These are phyloP conservation scores for Aspergillus versicolor DNA, from an alignment of 2,329 filamentous ascomycete species.

Conservation along the genomic window DNA sequence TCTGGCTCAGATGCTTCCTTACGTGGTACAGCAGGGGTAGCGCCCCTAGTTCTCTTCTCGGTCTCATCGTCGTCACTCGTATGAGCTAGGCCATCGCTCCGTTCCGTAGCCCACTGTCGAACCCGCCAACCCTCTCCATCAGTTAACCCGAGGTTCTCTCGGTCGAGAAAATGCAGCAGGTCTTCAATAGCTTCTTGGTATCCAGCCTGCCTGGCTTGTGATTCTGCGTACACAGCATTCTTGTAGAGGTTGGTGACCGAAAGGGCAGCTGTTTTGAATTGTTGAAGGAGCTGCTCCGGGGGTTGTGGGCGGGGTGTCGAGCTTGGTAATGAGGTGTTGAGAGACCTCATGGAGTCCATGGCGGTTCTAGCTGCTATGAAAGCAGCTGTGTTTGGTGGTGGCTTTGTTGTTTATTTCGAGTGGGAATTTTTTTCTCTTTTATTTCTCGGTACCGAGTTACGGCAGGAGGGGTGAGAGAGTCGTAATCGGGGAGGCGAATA, in stretches of 20 bases:
- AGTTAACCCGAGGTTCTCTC: conserved; percentile 71
- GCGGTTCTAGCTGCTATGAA: conserved; percentile 13
- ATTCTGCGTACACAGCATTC: conserved; percentile 75
- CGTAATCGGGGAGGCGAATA: background rate
- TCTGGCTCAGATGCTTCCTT: conserved; percentile 34
- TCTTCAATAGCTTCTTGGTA: conserved; percentile 96
- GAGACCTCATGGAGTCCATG: conserved; percentile 65
- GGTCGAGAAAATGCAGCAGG: conserved; percentile 79
- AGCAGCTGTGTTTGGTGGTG: conserved; percentile 10
- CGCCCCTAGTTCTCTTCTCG: conserved; percentile 38
- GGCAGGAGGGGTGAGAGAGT: conserved; percentile 17
- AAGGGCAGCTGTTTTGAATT: conserved; percentile 88
- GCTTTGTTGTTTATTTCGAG: background rate
- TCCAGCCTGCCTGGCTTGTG: conserved; percentile 72
- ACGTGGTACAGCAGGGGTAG: conserved; percentile 34
- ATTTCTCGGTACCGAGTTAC: conserved; percentile 6
- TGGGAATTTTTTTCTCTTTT: background rate
- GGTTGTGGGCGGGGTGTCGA: conserved; percentile 50
- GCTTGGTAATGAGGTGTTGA: conserved; percentile 61
- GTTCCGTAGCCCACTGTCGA: conserved; percentile 58
- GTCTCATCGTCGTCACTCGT: conserved; percentile 47
- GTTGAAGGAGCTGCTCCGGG: conserved; percentile 67
- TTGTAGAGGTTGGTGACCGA: conserved; percentile 97
- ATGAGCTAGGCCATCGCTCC: conserved; percentile 43
- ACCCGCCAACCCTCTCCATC: conserved; percentile 75